These are phyloP conservation scores for Piper longum DNA, from an alignment of 164 flowering plant species.

Conservation along the genomic window DNA sequence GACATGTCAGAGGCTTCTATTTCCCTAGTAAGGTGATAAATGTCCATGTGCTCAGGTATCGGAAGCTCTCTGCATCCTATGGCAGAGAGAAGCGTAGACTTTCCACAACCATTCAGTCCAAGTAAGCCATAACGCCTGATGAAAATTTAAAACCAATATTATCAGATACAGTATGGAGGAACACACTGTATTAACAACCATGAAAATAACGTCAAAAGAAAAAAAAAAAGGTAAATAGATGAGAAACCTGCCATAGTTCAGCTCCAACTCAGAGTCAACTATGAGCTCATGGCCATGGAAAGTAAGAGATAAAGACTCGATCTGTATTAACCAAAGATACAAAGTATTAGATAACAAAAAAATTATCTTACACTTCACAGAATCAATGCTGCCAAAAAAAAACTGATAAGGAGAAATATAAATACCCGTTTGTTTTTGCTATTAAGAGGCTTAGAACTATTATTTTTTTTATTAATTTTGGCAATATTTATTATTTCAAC, in stretches of 20 bases:
- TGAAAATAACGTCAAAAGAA: not conserved
- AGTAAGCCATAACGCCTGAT: constrained; percentile 85
- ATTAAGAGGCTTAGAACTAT: too few species aligned
- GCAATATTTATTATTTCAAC: too few species aligned
- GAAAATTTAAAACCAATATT: not conserved
- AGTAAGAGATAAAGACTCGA: constrained; percentile 84
- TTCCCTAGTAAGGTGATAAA: constrained; percentile 70
- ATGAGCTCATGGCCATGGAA: constrained; percentile 97
- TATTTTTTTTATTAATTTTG: too few species aligned
- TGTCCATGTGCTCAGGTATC: constrained; percentile 97
- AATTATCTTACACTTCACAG: too few species aligned
- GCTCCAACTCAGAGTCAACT: constrained; percentile 86
- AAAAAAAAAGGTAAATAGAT: not conserved
- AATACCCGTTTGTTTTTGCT: too few species aligned
- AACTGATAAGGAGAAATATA: too few species aligned
- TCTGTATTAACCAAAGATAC: constrained; percentile 33
- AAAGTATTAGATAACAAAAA: not conserved
- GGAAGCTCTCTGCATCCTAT: constrained; percentile 87
- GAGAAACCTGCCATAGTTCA: constrained; percentile 73
- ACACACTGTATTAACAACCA: not conserved
- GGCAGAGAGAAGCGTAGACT: constrained; percentile 81
- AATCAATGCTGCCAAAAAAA: too few species aligned
- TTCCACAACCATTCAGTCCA: constrained; percentile 96
- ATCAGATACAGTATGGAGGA: not conserved
- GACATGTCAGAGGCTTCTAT: constrained; percentile 97